Evolutionary conservation across 257 asterid genomes (phyloP).

Genomic region (Solanum pimpinellifolium): DNA sequence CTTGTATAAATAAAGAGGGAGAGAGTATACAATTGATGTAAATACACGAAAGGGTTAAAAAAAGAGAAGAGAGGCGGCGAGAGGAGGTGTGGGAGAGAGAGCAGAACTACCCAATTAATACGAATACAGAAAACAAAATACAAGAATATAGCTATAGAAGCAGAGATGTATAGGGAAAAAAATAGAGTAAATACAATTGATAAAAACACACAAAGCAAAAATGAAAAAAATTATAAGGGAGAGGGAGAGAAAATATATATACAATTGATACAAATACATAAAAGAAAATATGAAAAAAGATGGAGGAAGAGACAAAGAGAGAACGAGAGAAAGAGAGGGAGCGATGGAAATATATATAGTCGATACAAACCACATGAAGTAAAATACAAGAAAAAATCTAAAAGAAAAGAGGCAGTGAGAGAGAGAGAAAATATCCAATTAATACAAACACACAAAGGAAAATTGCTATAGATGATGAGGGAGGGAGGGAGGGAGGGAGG

Average conservation of each 20-base stretch:
- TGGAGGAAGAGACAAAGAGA: no score
- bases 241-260: no score
- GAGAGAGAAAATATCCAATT: no score
- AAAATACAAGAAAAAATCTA: no score
- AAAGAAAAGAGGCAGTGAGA: background rate
- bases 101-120: background rate
- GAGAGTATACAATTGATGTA: background rate
- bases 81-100: background rate
- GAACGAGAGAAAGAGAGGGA: no score
- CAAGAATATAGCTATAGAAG: background rate
- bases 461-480: background rate
- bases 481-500: background rate
- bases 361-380: background rate
- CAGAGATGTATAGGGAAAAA: background rate
- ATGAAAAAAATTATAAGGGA: no score
- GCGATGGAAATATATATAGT: background rate
- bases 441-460: background rate
- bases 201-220: background rate
- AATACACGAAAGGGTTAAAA: background rate
- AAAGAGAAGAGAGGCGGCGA: background rate
- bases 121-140: no score
- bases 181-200: background rate
- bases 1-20: background rate
- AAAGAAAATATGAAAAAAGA: no score
- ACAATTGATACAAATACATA: no score